Evolutionary conservation across 768 basidiomycete genomes (phyloP), one percentile per base, ranked within the genome.

Genomic region (Psilocybe subaeruginosa): DNA sequence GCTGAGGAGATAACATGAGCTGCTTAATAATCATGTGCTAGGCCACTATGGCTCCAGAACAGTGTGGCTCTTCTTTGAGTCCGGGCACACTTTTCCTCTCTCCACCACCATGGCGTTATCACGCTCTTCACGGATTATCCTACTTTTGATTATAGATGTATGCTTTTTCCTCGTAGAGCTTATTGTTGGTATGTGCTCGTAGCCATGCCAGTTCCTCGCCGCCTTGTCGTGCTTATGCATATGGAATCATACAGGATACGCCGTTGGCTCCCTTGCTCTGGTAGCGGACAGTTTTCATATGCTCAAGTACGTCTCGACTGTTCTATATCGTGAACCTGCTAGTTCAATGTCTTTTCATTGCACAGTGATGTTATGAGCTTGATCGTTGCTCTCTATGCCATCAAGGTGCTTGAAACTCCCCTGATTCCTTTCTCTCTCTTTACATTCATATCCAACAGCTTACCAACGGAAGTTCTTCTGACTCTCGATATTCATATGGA

Each of bases 211-310:
- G 12, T 23, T 37, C 55, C 37, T 30, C 29, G 29, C 46, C 45
- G 29, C 8, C 23, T 12, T 12, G 29, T 29, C 31, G 8, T 31
- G 9, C 7, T 41, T 16, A 43, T 43, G 30, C 66, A 56, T 64
- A 60, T 53, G 65, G 23, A 62, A 19, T 56, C 62, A 58, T 63
- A 68, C 61, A 91, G 95, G 96, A 45, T 97, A 97, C 88, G 87
- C 91, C n/a, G 94, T 97, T 58, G 95, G 95, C 31, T 97, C 95
- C 0, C 85, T 98, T 1, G 96, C 96, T 1, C 89, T 99, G 56
- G 89, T 99, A 50, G 97, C 97, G 7, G 97, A 98, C 77, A 92
- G 91, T 66, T 99, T 99, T 75, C 97, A 99, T 78, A 99, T 97
- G 96, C 88, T 98, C 78, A 98, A 98, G 95, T 96, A 65, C 62